Percentiles rank a stretch among this genome's conserved stretches.
These are phyloP conservation scores for Isoetes engelmannii DNA, from an alignment of 83 land plant species.

Conservation along the genomic window DNA sequence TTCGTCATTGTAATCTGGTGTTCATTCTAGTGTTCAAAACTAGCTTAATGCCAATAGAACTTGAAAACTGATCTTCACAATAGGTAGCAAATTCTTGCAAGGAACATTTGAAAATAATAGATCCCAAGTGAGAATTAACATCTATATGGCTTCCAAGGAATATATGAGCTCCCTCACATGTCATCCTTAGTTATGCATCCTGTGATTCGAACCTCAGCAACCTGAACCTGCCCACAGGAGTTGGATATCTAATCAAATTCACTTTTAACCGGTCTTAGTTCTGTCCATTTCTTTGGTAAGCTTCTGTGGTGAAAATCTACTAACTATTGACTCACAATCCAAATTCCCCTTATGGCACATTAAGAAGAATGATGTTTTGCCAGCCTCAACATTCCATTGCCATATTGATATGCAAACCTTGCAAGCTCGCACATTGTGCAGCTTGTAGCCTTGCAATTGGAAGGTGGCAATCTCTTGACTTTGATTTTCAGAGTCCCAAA, in stretches of 20 bases:
- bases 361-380: conserved; percentile 85
- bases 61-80: no score
- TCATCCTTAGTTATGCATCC: background rate
- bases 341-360: conserved; percentile 46
- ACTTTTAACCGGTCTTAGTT: background rate
- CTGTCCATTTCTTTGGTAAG: conserved; percentile 2
- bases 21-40: no score
- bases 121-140: no score
- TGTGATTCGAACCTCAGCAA: background rate
- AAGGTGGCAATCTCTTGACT: background rate
- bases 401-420: conserved; percentile 80
- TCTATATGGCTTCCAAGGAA: no score
- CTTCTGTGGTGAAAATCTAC: background rate
- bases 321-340: background rate
- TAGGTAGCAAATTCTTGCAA: no score
- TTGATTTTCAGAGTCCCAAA: background rate
- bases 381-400: conserved; percentile 75
- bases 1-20: conserved; percentile 1
- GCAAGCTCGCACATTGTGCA: conserved; percentile 86
- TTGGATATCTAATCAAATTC: background rate
- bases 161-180: no score
- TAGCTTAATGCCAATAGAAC: no score
- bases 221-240: conserved; percentile 6
- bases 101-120: no score
- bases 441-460: conserved; percentile 14